These are phyloP conservation scores for Geranomyces variabilis DNA, from an alignment of 192 early-diverging fungal genomes.

Conservation along the genomic window DNA sequence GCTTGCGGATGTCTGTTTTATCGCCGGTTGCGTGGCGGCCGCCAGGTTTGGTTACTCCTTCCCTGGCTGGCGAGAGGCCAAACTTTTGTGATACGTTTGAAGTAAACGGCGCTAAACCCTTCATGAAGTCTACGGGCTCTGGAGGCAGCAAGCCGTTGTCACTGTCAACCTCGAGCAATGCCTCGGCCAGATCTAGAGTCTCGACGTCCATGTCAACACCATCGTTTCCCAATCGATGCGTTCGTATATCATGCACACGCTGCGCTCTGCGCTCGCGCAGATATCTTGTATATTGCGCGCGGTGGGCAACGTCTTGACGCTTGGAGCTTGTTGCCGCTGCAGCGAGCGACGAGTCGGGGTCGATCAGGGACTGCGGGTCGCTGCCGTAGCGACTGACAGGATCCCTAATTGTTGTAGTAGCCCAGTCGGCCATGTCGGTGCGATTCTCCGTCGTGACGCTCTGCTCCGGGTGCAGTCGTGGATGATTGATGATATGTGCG, in stretches of 20 bases:
- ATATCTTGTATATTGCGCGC: slow-evolving; percentile 44
- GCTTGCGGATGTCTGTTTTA: slow-evolving; percentile 25
- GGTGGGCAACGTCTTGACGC: slow-evolving; percentile 41
- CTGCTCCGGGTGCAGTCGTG: neutral
- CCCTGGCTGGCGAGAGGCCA: neutral
- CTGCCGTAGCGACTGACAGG: neutral
- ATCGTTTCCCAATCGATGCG: slow-evolving; percentile 40
- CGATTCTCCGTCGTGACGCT: slow-evolving; percentile 7
- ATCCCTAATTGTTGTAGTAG: neutral
- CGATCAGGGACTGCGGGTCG: neutral
- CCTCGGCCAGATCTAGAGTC: slow-evolving; percentile 15
- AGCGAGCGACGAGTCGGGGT: neutral
- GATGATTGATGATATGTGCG: neutral
- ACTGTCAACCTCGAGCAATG: slow-evolving; percentile 29
- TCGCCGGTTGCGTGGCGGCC: neutral
- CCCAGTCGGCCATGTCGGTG: slow-evolving; percentile 7
- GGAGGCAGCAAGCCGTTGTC: slow-evolving; percentile 45
- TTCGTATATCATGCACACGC: slow-evolving; percentile 31
- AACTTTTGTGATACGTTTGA: neutral
- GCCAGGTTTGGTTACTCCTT: neutral
- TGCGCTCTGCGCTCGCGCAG: slow-evolving; percentile 35
- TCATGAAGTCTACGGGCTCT: slow-evolving; percentile 42
- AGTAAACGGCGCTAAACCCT: neutral
- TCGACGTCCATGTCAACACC: slow-evolving; percentile 36
- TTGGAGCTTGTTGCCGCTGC: neutral